These are phyloP conservation scores for Heritiera littoralis DNA, from an alignment of 345 rosid genomes.

Conservation along the genomic window DNA sequence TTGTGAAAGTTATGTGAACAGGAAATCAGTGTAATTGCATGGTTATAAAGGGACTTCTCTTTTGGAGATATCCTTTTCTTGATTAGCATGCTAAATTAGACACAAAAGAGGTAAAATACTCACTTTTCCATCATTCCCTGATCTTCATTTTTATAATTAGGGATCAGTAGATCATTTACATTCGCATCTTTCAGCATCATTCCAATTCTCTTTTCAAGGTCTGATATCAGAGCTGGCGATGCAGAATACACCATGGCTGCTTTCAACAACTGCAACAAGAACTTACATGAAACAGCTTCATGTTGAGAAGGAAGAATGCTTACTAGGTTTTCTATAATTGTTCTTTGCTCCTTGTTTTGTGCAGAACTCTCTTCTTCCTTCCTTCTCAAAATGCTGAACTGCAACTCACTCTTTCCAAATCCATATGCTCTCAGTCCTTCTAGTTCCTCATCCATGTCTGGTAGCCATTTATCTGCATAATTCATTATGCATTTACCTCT, in stretches of 20 bases:
- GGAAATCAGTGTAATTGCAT: slow-evolving; percentile 10
- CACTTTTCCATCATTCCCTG: slow-evolving; percentile 48
- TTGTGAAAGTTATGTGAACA: slow-evolving; percentile 20
- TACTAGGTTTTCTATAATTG: slow-evolving; percentile 66
- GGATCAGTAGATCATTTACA: slow-evolving; percentile 76
- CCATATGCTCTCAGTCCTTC: slow-evolving; percentile 66
- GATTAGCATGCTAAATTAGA: slow-evolving; percentile 13
- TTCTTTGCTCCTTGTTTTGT: slow-evolving; percentile 51
- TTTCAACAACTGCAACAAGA: slow-evolving; percentile 71
- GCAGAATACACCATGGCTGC: slow-evolving; percentile 65
- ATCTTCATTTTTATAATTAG: slow-evolving; percentile 58
- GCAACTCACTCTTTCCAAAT: slow-evolving; percentile 58
- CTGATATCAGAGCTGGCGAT: slow-evolving; percentile 72
- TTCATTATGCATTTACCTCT: slow-evolving; percentile 60
- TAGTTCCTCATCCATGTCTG: slow-evolving; percentile 48
- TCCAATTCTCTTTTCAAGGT: slow-evolving; percentile 76
- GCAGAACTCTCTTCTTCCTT: slow-evolving; percentile 40
- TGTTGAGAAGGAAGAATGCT: slow-evolving; percentile 65
- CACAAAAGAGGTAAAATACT: slow-evolving; percentile 31
- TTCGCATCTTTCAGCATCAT: slow-evolving; percentile 61
- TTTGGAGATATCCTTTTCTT: slow-evolving; percentile 1
- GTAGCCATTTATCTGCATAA: slow-evolving; percentile 62
- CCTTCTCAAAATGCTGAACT: slow-evolving; percentile 48
- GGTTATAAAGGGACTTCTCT: slow-evolving; percentile 1
- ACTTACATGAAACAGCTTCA: slow-evolving; percentile 68